Conservation (phyloP, 306 rosid species). For the Astragalus membranaceus region DNA sequence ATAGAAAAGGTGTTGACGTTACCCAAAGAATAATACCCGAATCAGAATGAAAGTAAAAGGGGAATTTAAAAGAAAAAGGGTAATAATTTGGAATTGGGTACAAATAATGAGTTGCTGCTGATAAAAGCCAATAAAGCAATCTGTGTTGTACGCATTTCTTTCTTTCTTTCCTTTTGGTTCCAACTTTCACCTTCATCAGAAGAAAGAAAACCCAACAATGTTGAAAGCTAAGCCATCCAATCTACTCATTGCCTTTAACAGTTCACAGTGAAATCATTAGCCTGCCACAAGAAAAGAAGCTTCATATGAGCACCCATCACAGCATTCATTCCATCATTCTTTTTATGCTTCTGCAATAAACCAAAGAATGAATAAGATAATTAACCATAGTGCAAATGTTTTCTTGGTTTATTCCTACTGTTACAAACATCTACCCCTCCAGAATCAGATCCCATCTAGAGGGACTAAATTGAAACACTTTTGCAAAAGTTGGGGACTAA, state of each 20-base stretch:
- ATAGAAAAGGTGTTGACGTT: slow-evolving; percentile 24
- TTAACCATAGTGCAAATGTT: background rate
- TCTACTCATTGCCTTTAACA: slow-evolving; percentile 17
- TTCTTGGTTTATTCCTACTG: slow-evolving; percentile 16
- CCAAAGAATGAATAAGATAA: slow-evolving; percentile 12
- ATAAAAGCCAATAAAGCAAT: slow-evolving; percentile 36
- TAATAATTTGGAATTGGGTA: slow-evolving; percentile 24
- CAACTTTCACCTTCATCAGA: slow-evolving; percentile 29
- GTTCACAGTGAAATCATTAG: slow-evolving; percentile 37
- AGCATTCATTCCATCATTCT: slow-evolving; percentile 28
- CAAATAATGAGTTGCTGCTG: slow-evolving; percentile 31
- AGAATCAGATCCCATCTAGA: no score
- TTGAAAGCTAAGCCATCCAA: background rate
- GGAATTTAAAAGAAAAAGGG: slow-evolving; percentile 2
- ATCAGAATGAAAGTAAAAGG: slow-evolving; percentile 30
- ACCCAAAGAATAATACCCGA: slow-evolving; percentile 25
- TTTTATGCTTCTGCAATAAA: slow-evolving; percentile 29
- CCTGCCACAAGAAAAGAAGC: slow-evolving; percentile 29
- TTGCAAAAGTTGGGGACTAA: no score
- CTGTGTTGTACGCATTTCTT: slow-evolving; percentile 20
- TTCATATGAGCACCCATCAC: slow-evolving; percentile 47
- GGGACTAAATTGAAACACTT: no score
- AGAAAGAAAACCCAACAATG: background rate
- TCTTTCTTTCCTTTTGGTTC: slow-evolving; percentile 19
- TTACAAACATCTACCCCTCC: no score